Evolutionary conservation across 495 filamentous ascomycete genomes (phyloP).

Genomic region (Ascodesmis nigricans): DNA sequence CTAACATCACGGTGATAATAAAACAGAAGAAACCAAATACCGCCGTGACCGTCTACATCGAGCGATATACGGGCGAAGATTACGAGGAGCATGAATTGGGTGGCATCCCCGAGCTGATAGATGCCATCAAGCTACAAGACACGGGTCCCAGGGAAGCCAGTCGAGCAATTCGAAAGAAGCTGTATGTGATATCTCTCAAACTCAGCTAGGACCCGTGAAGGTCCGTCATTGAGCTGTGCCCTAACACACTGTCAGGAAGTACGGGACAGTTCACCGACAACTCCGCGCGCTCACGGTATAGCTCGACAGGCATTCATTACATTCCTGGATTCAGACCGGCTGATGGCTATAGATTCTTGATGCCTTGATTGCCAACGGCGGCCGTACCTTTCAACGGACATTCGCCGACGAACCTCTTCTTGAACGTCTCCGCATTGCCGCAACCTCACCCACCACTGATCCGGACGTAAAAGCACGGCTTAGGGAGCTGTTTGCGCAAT

Average conservation of each 20-base stretch:
- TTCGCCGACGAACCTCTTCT: conserved; percentile 67
- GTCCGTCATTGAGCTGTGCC: too few species aligned
- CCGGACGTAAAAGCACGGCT: conserved; percentile 68
- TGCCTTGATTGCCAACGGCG: conserved; percentile 84
- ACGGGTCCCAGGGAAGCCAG: conserved; percentile 78
- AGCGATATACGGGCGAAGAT: conserved; percentile 69
- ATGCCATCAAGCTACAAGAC: conserved; percentile 73
- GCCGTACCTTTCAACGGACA: conserved; percentile 60
- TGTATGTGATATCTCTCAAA: conserved; percentile 31
- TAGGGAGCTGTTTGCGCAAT: conserved; percentile 62
- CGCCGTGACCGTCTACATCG: conserved; percentile 83
- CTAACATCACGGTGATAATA: too few species aligned
- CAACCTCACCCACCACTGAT: conserved; percentile 67
- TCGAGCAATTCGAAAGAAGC: conserved; percentile 85
- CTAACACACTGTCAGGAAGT: conserved; percentile 62
- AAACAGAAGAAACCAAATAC: conserved; percentile 80
- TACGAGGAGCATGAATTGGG: conserved; percentile 78
- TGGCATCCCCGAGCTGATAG: conserved; percentile 82
- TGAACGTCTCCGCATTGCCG: conserved; percentile 73
- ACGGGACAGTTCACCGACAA: conserved; percentile 80
- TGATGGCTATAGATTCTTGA: conserved; percentile 42
- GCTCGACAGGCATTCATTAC: neutral
- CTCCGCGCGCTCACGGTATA: conserved; percentile 62
- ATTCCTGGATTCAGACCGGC: too few species aligned
- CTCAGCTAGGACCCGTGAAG: conserved; percentile 2